Evolutionary conservation across 768 basidiomycete species (phyloP), one percentile per base, ranked within the genome.

Genomic region (Leccinum variicolor): DNA sequence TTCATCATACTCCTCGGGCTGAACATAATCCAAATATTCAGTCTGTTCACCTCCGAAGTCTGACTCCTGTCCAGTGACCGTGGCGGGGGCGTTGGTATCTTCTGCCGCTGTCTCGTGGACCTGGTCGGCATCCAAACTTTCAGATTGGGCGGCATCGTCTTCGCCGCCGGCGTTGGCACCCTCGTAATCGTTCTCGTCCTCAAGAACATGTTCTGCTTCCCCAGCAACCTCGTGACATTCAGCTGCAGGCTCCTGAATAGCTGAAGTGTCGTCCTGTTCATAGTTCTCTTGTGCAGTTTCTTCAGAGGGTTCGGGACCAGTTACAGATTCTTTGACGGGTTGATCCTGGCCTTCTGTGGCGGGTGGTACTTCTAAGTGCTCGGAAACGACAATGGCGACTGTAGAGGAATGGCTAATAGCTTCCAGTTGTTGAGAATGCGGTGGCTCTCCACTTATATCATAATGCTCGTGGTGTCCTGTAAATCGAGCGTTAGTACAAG

Each of bases 1-100:
- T 34, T 74, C 73, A 25, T 75, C 72, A 54, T 74, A 72, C 23
- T 77, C 77, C 50, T 69, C 73, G 3, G 62, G 56, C 26, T 75
- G 70, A 48, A 62, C 64, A 45, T 70, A 66, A 31, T 75, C 73
- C 19, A 67, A 43, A 48, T 75, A 74, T 53, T 73, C 74, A 6
- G 68, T 63, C 11, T 69, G 72, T 43, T 77, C 74, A 47, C 64
- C 74, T 15, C 63, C 69, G 8, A 61, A 67, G 36, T 66, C 61
- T 15, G 52, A 53, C 21, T 31, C 58, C 1, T 55, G 68, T 9
- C 45, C 58, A 3, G 52, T 50, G 34, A 56, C 49, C 7, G 58
- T 54, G 13, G 54, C 49, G 6, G 54, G n/a, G 21, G 58, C 51
- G 14, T 69, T 66, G 2, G 64, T 68, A 57, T 72, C 74, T 52